Evolutionary conservation across 257 asterid species (phyloP).

Genomic region (Lycium ferocissimum): DNA sequence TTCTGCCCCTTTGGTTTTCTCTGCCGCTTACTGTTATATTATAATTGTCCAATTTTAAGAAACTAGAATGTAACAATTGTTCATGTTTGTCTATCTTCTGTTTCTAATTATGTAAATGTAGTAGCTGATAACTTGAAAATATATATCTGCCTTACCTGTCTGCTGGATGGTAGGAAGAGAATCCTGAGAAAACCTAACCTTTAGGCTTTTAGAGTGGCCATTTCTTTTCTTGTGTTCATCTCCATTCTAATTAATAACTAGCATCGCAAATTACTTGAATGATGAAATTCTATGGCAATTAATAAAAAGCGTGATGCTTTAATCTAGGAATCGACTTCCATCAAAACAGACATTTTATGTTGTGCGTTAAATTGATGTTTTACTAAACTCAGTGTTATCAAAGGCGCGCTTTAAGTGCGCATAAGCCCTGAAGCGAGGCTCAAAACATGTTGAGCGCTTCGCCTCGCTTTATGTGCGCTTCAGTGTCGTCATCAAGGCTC

Average conservation of each 20-base stretch:
- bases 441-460: no score
- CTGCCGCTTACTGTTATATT: not conserved
- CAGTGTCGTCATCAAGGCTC: no score
- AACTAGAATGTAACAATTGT: not conserved
- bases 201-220: not conserved
- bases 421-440: no score
- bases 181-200: constrained; percentile 10
- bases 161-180: constrained; percentile 14
- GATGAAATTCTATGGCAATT: constrained; percentile 13
- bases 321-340: not conserved
- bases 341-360: constrained; percentile 8
- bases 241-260: not conserved
- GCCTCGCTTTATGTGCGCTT: no score
- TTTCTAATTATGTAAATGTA: constrained; percentile 16
- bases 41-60: not conserved
- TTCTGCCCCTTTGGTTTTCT: not conserved
- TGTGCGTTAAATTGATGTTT: not conserved
- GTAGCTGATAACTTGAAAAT: constrained; percentile 22
- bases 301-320: not conserved
- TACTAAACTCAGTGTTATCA: no score
- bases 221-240: not conserved
- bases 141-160: constrained; percentile 6
- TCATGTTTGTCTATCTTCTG: constrained; percentile 23
- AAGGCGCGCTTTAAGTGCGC: no score
- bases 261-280: not conserved